Percentiles rank a stretch among this genome's conserved stretches.
phyloP scores from a whole-genome alignment of 2,329 filamentous ascomycete species.

The Aspergillus uvarum region DNA sequence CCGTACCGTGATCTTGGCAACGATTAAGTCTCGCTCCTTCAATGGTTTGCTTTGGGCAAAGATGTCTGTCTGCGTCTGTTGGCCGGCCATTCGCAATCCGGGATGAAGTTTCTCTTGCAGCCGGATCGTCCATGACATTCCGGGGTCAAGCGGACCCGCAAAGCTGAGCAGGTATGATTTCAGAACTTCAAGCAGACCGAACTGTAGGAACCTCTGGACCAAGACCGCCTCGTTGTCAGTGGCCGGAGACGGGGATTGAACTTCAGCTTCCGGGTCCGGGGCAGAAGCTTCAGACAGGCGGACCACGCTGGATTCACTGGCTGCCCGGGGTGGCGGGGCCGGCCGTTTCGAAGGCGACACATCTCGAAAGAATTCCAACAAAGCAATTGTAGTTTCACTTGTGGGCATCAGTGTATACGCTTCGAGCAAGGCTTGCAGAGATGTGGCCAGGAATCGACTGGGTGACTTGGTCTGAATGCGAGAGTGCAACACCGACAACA shows the following conservation, averaged over 20 bases:
- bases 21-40: constrained; percentile 54
- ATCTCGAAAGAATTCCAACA: constrained; percentile 58
- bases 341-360: constrained; percentile 59
- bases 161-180: constrained; percentile 58
- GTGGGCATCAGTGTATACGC: constrained; percentile 59
- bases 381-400: constrained; percentile 57
- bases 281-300: constrained; percentile 39
- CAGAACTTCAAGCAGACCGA: constrained; percentile 60
- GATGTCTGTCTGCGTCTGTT: constrained; percentile 50
- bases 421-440: constrained; percentile 60
- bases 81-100: constrained; percentile 50
- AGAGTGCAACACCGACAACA: constrained; percentile 59
- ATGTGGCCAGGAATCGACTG: constrained; percentile 64
- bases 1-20: constrained; percentile 55
- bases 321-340: constrained; percentile 58
- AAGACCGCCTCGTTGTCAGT: constrained; percentile 51
- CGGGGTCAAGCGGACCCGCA: constrained; percentile 35
- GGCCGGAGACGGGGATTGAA: constrained; percentile 38
- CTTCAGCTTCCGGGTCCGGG: constrained; percentile 59
- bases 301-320: constrained; percentile 48
- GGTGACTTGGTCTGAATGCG: constrained; percentile 65
- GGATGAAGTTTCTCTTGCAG: constrained; percentile 60
- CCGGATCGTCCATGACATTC: constrained; percentile 48
- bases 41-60: constrained; percentile 53
- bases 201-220: constrained; percentile 58